Base-by-base conservation (phyloP, 441 rosid species). In the Kokia cookei region DNA sequence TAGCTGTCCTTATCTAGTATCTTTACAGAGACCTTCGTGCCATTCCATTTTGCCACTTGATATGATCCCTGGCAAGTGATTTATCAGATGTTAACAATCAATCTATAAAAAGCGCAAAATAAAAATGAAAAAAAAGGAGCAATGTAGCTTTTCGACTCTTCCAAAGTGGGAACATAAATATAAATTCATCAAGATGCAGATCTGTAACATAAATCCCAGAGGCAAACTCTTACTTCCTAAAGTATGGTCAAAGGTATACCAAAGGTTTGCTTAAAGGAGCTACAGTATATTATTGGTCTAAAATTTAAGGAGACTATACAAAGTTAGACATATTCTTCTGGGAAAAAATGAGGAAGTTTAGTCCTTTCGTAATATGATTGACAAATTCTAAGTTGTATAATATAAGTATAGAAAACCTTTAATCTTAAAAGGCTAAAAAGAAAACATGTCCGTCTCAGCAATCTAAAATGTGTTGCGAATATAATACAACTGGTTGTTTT, bases 21-120 rank as follows among this genome's bases (percentile, higher is more conserved):
- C 96, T 95, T 95, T 12, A 89, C 99, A 37, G 89, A 76, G 57
- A 95, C 96, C 83, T 90, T 95, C 58, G 98, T 93, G 74, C 99
- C 99, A 74, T 95, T 95, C 99, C 99, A 95, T 81, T 91, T 95
- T 73, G 99, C 99, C 77, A 90, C 90, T 88, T 93, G 99, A 90
- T 91, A 95, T 57, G 88, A 79, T 65, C 99, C 99, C 98, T 95
- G 91, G 29, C 7, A 72, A 55, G 65, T 72, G 32, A 76, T 57
- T 15, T 29, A 65, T 15, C 29, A 76, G n/a, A 75, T 62, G 43
- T 45, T 63, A 64, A 67, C 17, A 62, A 10, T 69, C 15, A 12
- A 67, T 69, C 17, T 2, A 35, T 6, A 19, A 15, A 51, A 27
- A 5, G 24, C 8, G 17, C 51, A 48, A 22, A 64, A 55, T 10